Conservation (phyloP, 2,329 filamentous ascomycete species). For the Fusarium haematococcum region DNA sequence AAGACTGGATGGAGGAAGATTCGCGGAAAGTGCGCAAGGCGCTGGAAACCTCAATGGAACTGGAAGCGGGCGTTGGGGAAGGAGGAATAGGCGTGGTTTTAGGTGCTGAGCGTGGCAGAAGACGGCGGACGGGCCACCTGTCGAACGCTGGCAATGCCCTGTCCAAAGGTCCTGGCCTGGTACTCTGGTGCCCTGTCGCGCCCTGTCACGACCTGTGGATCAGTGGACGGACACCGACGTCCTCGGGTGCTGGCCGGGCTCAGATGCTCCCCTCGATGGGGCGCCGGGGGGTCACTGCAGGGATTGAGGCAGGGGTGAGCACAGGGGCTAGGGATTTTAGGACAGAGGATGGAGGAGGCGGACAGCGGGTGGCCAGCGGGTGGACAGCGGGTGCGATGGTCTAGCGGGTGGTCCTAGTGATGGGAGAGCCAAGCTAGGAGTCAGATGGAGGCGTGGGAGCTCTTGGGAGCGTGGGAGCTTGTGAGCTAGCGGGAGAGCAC, state of each 20-base stretch:
- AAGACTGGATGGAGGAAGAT: slow-evolving; percentile 9
- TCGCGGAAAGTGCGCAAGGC: slow-evolving; percentile 22
- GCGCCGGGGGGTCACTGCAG: slow-evolving; percentile 28
- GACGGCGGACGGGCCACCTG: slow-evolving; percentile 31
- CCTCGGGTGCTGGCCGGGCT: slow-evolving; percentile 32
- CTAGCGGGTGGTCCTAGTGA: slow-evolving; percentile 31
- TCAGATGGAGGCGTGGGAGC: slow-evolving; percentile 8
- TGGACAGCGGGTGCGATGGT: slow-evolving; percentile 36
- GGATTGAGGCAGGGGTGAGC: slow-evolving; percentile 27
- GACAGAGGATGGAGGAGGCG: slow-evolving; percentile 13
- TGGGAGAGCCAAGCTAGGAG: slow-evolving; percentile 3
- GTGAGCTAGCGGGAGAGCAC: slow-evolving; percentile 18
- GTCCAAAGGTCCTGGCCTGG: slow-evolving; percentile 5
- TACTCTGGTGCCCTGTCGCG: slow-evolving; percentile 29
- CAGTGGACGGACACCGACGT: slow-evolving; percentile 32
- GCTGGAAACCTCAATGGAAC: slow-evolving; percentile 14
- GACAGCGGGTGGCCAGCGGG: slow-evolving; percentile 35
- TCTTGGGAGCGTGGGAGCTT: background rate
- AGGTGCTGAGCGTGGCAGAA: slow-evolving; percentile 16
- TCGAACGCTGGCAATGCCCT: slow-evolving; percentile 20
- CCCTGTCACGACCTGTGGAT: slow-evolving; percentile 39
- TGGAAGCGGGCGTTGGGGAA: slow-evolving; percentile 11
- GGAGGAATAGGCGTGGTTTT: slow-evolving; percentile 31
- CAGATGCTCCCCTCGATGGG: slow-evolving; percentile 12
- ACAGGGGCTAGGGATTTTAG: slow-evolving; percentile 29